phyloP scores from a whole-genome alignment of 2,329 filamentous ascomycete species.

The Nothophoma quercina region DNA sequence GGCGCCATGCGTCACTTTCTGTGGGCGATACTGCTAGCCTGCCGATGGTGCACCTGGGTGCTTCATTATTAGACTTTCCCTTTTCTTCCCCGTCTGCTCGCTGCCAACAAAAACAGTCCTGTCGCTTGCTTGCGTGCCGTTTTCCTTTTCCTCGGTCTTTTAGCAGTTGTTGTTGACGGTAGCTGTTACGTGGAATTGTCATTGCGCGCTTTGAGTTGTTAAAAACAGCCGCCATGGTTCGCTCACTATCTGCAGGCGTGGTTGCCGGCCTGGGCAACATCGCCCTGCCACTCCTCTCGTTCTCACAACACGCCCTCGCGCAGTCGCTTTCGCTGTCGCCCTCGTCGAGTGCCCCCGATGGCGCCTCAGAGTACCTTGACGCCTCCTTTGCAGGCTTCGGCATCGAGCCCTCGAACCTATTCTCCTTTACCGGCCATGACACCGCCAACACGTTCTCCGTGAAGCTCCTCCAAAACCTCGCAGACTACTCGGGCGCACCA shows the following conservation, averaged over 20 bases:
- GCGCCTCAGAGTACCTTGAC: constrained; percentile 48
- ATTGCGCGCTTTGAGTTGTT: too few species aligned
- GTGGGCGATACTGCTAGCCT: constrained; percentile 14
- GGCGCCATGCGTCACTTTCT: constrained; percentile 19
- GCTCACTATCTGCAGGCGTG: constrained; percentile 27
- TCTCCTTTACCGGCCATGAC: constrained; percentile 58
- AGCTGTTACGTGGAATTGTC: too few species aligned
- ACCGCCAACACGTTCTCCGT: constrained; percentile 54
- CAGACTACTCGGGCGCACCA: constrained; percentile 58
- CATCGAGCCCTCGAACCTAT: constrained; percentile 62
- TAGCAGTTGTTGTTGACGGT: constrained; percentile 14
- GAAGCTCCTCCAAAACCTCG: constrained; percentile 59
- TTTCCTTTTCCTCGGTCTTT: constrained; percentile 1
- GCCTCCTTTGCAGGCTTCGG: constrained; percentile 60
- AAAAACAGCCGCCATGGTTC: constrained; percentile 25
- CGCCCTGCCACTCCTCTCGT: constrained; percentile 28
- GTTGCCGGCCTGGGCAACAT: constrained; percentile 4
- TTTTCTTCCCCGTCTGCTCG: constrained; percentile 7
- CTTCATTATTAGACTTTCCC: constrained; percentile 19
- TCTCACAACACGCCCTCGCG: constrained; percentile 32
- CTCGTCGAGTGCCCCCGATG: constrained; percentile 35
- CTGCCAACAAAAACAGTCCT: constrained; percentile 11
- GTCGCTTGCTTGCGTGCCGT: constrained; percentile 12
- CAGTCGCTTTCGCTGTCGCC: constrained; percentile 45
- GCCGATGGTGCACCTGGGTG: constrained; percentile 10